phyloP scores from a whole-genome alignment of 768 basidiomycete species.

The Mycena sanguinolenta region DNA sequence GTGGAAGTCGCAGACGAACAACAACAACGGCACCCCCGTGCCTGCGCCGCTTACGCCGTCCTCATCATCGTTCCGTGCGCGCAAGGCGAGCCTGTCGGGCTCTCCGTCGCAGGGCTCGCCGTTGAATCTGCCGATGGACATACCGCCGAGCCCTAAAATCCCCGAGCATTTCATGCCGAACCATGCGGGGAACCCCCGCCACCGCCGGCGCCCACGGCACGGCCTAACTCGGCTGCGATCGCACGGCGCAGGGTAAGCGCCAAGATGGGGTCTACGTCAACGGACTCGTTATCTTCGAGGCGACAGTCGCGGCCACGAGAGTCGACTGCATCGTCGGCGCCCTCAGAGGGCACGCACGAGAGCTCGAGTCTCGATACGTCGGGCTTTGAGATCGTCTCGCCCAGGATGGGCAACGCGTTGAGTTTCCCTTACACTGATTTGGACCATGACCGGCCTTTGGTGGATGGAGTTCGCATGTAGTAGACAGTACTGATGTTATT shows the following conservation, averaged over 20 bases:
- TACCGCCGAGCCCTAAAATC: conserved; percentile 75
- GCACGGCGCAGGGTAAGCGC: conserved; percentile 42
- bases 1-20: conserved; percentile 65
- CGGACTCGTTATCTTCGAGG: conserved; percentile 46
- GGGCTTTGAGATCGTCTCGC: conserved; percentile 76
- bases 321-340: conserved; percentile 57
- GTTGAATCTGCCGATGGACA: conserved; percentile 51
- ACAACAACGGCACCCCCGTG: conserved; percentile 29
- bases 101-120: conserved; percentile 44
- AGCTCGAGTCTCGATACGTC: conserved; percentile 70
- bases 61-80: conserved; percentile 31
- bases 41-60: conserved; percentile 38
- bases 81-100: conserved; percentile 32
- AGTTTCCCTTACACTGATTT: conserved; percentile 71
- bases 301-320: conserved; percentile 43
- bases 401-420: conserved; percentile 60
- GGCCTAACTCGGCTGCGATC: conserved; percentile 36
- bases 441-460: conserved; percentile 17
- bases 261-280: conserved; percentile 50
- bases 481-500: conserved; percentile 33
- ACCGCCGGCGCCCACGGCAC: conserved; percentile 39
- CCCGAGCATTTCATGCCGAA: conserved; percentile 61
- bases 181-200: conserved; percentile 40
- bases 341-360: conserved; percentile 34
- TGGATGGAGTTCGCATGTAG: conserved; percentile 27